Evolutionary conservation across 164 flowering plant species (phyloP).

Genomic region (Stephania japonica): DNA sequence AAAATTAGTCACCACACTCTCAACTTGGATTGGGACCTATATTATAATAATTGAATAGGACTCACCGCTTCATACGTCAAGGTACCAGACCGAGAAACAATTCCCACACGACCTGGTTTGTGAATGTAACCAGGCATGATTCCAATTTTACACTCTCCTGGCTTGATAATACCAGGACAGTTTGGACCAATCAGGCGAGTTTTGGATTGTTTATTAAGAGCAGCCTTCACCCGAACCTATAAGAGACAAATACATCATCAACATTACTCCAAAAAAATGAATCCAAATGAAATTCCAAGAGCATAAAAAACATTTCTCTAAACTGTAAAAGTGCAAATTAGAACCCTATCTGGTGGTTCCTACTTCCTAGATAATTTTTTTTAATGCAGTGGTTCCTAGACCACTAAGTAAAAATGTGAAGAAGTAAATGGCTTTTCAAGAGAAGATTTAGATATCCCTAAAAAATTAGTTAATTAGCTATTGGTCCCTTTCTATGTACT

Average conservation of each 20-base stretch:
- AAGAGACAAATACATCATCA: conserved; percentile 11
- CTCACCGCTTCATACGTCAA: conserved; percentile 99
- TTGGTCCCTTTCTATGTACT: no score
- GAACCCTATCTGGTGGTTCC: neutral
- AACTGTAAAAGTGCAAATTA: neutral
- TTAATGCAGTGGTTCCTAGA: neutral
- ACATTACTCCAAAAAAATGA: conserved; percentile 2
- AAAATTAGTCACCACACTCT: no score
- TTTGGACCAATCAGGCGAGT: conserved; percentile 94
- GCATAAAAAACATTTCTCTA: neutral
- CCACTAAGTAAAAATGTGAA: neutral
- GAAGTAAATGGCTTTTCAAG: neutral
- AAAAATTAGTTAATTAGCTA: no score
- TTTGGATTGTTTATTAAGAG: conserved; percentile 75
- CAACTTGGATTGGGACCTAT: no score
- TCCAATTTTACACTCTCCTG: conserved; percentile 98
- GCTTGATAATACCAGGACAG: conserved; percentile 98
- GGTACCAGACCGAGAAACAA: conserved; percentile 98
- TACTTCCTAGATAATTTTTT: neutral
- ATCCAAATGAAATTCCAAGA: neutral
- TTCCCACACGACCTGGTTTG: conserved; percentile 96
- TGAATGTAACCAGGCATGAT: conserved; percentile 99
- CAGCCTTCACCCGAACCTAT: conserved; percentile 94
- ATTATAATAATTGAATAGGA: no score
- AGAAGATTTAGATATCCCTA: neutral